Evolutionary conservation across 1,284 basidiomycete genomes (phyloP).

Genomic region (Mixia osmundae): DNA sequence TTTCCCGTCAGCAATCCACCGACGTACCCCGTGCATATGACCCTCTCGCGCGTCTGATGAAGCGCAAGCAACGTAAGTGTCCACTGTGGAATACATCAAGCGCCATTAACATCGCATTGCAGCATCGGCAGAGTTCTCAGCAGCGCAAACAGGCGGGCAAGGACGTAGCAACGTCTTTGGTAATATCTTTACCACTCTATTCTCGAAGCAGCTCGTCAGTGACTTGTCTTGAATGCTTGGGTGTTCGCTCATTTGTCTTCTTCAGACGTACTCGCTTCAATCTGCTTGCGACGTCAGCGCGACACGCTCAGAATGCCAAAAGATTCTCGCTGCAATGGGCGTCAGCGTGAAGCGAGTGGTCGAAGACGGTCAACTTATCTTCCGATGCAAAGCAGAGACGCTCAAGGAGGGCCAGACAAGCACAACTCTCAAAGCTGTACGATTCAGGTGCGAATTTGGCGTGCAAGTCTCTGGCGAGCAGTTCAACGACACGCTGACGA

Average conservation of each 20-base stretch:
- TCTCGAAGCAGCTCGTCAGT: constrained; percentile 37
- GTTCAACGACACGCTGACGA: constrained; percentile 23
- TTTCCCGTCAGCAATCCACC: no score
- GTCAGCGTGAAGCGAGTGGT: constrained; percentile 41
- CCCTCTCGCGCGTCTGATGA: no score
- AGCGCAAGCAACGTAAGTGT: no score
- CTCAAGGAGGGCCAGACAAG: constrained; percentile 16
- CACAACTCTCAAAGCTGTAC: constrained; percentile 1
- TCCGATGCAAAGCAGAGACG: constrained; percentile 46
- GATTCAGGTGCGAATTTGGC: constrained; percentile 47
- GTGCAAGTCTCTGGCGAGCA: constrained; percentile 23
- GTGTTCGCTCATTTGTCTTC: neutral
- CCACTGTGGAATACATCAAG: no score
- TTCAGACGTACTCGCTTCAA: constrained; percentile 39
- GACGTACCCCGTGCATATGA: no score
- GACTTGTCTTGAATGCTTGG: constrained; percentile 1
- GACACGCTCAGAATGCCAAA: constrained; percentile 39
- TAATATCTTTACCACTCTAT: constrained; percentile 65
- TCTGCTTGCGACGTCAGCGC: constrained; percentile 36
- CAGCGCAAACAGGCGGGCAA: no score
- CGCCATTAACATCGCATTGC: no score
- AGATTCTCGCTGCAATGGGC: constrained; percentile 42
- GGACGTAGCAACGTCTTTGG: no score
- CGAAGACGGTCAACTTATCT: constrained; percentile 32
- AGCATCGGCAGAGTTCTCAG: no score